phyloP scores from a whole-genome alignment of 805 yeast genomes.

The Suhomyces xylopsoci region DNA sequence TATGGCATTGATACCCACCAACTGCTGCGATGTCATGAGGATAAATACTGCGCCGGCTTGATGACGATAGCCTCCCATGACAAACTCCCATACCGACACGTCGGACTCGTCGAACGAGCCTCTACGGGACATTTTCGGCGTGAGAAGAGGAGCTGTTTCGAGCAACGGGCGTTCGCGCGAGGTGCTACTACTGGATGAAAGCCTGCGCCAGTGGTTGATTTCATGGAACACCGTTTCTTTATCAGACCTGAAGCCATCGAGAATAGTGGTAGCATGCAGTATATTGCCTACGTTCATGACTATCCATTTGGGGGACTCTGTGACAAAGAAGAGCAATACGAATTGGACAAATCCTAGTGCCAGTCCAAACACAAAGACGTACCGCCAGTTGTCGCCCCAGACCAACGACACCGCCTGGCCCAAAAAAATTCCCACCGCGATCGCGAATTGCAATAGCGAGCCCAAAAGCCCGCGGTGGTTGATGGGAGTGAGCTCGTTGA shows the following conservation, averaged over 20 bases:
- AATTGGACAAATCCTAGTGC: slow-evolving; percentile 27
- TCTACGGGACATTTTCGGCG: slow-evolving; percentile 15
- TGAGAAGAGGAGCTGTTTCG: slow-evolving; percentile 3
- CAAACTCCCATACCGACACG: slow-evolving; percentile 18
- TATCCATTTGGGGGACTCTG: slow-evolving; percentile 44
- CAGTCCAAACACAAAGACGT: slow-evolving; percentile 26
- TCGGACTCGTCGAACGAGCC: slow-evolving; percentile 31
- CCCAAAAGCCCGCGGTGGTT: slow-evolving; percentile 43
- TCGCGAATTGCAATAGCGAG: slow-evolving; percentile 35
- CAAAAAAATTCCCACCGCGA: slow-evolving; percentile 35
- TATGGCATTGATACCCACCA: slow-evolving; percentile 27
- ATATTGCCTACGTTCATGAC: slow-evolving; percentile 29
- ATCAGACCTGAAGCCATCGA: slow-evolving; percentile 29
- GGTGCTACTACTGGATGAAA: not conserved
- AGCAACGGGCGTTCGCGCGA: not conserved
- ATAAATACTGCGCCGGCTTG: slow-evolving; percentile 23
- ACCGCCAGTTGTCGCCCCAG: slow-evolving; percentile 39
- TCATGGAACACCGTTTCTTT: slow-evolving; percentile 28
- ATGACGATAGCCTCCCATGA: slow-evolving; percentile 13
- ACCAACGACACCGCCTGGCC: slow-evolving; percentile 32
- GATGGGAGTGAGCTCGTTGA: slow-evolving; percentile 39
- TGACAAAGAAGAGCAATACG: slow-evolving; percentile 29
- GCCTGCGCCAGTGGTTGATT: slow-evolving; percentile 35
- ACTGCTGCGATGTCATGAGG: slow-evolving; percentile 38
- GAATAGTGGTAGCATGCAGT: slow-evolving; percentile 24